Evolutionary conservation across 2,329 filamentous ascomycete genomes (phyloP).

Genomic region (Calycina herbarum): DNA sequence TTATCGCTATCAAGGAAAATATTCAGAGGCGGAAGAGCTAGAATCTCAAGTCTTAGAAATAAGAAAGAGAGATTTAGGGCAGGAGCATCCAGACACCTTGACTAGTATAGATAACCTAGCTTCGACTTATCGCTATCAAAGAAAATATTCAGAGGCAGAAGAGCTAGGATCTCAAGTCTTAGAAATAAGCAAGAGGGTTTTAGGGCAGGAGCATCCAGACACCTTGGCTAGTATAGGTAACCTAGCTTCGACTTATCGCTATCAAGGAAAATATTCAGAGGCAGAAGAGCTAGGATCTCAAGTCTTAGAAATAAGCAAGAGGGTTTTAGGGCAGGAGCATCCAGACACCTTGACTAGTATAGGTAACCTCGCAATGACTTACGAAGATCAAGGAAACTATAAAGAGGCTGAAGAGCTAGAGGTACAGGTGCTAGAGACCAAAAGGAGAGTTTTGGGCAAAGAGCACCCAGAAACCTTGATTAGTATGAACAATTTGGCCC

Average conservation of each 20-base stretch:
- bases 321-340: neutral
- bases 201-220: neutral
- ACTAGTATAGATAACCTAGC: neutral
- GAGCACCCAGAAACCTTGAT: slow-evolving; percentile 2
- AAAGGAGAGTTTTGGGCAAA: neutral
- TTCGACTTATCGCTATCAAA: neutral
- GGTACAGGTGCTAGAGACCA: neutral
- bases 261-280: neutral
- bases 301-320: neutral
- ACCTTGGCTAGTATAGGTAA: neutral
- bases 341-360: neutral
- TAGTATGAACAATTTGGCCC: neutral
- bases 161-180: neutral
- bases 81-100: neutral
- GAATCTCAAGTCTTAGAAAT: neutral
- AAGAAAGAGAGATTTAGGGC: neutral
- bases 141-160: neutral
- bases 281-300: neutral
- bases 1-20: neutral
- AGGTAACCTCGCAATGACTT: neutral
- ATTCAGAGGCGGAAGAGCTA: neutral
- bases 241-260: neutral
- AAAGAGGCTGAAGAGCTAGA: neutral
- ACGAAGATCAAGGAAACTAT: neutral
- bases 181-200: neutral